These are phyloP conservation scores for Podospora didyma DNA, from an alignment of 495 filamentous ascomycete genomes.

Conservation along the genomic window DNA sequence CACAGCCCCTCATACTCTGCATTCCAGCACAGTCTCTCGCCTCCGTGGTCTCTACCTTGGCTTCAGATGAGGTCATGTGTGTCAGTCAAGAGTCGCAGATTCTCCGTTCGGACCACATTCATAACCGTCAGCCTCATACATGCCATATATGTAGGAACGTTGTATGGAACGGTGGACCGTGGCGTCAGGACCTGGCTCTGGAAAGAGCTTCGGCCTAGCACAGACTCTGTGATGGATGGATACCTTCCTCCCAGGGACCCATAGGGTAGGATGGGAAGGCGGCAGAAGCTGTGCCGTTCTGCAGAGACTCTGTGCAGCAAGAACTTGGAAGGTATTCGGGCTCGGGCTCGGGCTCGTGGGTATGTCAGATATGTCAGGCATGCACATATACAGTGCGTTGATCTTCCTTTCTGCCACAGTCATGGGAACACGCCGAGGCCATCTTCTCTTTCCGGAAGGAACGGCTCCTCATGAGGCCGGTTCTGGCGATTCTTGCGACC, in stretches of 20 bases:
- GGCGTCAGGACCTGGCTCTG: neutral
- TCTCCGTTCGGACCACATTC: neutral
- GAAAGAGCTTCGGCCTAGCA: neutral
- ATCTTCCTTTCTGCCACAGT: neutral
- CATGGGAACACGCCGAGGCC: neutral
- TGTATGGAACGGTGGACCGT: neutral
- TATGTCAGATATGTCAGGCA: too few species aligned
- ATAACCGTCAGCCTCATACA: conserved; percentile 1
- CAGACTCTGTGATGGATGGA: neutral
- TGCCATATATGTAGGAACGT: neutral
- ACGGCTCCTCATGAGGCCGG: neutral
- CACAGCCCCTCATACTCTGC: too few species aligned
- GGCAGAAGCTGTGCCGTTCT: conserved; percentile 8
- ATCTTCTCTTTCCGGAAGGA: neutral
- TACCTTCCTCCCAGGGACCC: neutral
- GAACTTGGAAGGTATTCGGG: neutral
- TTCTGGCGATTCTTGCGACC: neutral
- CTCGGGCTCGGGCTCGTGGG: neutral
- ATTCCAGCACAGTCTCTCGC: too few species aligned
- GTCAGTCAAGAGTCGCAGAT: neutral
- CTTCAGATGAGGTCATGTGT: too few species aligned
- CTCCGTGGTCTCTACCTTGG: too few species aligned
- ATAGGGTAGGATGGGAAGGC: neutral
- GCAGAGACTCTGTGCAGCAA: neutral
- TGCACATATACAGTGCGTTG: too few species aligned